Base-by-base conservation (phyloP, 2,329 filamentous ascomycete genomes). In the Neospermospora avenae region DNA sequence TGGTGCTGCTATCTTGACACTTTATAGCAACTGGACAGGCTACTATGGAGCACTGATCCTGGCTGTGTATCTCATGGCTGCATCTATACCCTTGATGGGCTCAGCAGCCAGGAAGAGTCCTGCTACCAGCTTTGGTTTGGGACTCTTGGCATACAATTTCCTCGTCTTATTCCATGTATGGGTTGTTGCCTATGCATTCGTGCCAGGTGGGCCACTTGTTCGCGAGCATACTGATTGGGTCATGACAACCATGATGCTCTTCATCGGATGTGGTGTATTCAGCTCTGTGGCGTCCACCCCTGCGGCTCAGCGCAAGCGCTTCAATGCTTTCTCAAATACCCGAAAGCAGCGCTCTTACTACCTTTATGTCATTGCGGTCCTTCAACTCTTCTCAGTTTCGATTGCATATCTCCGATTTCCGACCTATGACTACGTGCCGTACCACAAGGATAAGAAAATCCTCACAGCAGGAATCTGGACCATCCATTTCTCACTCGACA, bases 391-490 rank as follows among this genome's bases (percentile, higher is more conserved):
- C 52, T 91, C 95, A 63, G 79, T 93, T 22, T 84, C 86, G 20
- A 82, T 92, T 24, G 91, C 93, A 0, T 97, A 96, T 74, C 82
- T 93, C 57, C 91, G 95, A 63, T 97, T 98, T 79, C 95, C 95
- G 0, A 88, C 87, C 2, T 93, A 97, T 73, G 87, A 98, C 76
- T 96, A 97, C 78, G 85, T 84, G 58, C 90, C 95, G 0, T 93
- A 98, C 74, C 93, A 99, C 73, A 84, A 85, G 39, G 86, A 96
- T 56, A 89, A 93, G 64, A 95, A 95, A 68, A 78, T 96, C 56
- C 82, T 97, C 61, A 98, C 96, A 0, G 91, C 92, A 1, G 95
- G 95, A 68, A 98, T 99, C 74, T 99, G 95, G 95, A 99, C 95
- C 0, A 93, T 98, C 58, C 95, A 99, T 77, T 99, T 99, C 75